Conservation (phyloP, 192 early-diverging fungal genomes). For the Coemansia aciculifera region DNA sequence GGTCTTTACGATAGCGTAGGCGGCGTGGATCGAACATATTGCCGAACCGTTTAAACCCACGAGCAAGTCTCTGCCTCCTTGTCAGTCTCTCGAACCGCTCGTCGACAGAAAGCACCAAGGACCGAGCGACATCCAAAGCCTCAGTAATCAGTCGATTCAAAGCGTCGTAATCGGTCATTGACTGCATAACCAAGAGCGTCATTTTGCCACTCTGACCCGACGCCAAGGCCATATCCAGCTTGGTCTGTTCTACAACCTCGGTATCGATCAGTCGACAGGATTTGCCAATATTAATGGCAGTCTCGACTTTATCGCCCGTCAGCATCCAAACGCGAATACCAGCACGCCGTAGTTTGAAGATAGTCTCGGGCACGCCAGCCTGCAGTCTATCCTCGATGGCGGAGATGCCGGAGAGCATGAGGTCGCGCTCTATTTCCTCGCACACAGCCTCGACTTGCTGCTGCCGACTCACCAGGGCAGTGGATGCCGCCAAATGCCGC, state of each 20-base stretch:
- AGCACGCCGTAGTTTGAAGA: slow-evolving; percentile 71
- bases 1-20: slow-evolving; percentile 2
- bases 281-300: slow-evolving; percentile 88
- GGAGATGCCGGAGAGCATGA: slow-evolving; percentile 78
- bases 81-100: slow-evolving; percentile 46
- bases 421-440: slow-evolving; percentile 70
- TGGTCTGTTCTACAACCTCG: slow-evolving; percentile 30
- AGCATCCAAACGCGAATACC: slow-evolving; percentile 89
- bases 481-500: slow-evolving; percentile 69
- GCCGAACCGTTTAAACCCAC: slow-evolving; percentile 47
- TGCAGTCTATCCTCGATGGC: slow-evolving; percentile 92
- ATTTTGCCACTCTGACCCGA: neutral
- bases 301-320: slow-evolving; percentile 91
- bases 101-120: slow-evolving; percentile 22
- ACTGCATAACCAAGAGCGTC: slow-evolving; percentile 31
- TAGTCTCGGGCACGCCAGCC: slow-evolving; percentile 81
- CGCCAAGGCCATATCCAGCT: slow-evolving; percentile 19
- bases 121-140: slow-evolving; percentile 25
- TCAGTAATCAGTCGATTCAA: slow-evolving; percentile 23
- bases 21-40: slow-evolving; percentile 20
- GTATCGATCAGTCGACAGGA: slow-evolving; percentile 69
- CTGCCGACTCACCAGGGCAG: slow-evolving; percentile 64
- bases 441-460: slow-evolving; percentile 64
- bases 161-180: slow-evolving; percentile 18
- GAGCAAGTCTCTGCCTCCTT: slow-evolving; percentile 26